Evolutionary conservation across 768 basidiomycete species (phyloP), one percentile per base, ranked within the genome.

Genomic region (Amanita muscaria): DNA sequence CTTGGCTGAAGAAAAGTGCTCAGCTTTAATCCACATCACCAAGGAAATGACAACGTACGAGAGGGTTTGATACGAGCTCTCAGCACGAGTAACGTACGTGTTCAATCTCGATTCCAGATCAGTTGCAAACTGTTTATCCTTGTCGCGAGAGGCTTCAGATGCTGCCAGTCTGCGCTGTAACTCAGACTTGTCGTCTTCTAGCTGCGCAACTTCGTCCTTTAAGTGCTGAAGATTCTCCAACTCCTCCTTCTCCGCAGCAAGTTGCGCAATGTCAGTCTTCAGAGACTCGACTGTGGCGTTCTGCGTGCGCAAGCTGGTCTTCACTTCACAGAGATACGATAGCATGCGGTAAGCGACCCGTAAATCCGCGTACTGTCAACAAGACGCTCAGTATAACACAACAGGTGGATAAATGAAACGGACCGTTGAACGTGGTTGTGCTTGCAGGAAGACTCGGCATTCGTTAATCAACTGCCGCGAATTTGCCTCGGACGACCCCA

Each of bases 381-480:
- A 15, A 46, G 43, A 43, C 46, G 51, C 50, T 30, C 24, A 50
- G 22, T 42, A 24, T 29, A 42, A 22, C 23, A 40, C 27, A 23
- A 7, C 4, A 19, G 23, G 30, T 35, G 27, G 23, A 19, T 31
- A 19, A 39, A n/a, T n/a, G n/a, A 42, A 44, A 48, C 63, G 44
- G 36, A 78, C 79, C 63, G 68, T 56, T 49, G 64, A 62, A n/a
- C 68, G 66, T 16, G 73, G 69, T 47, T 69, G 68, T 1, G 56
- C 58, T 27, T 65, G 59, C 47, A 79, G 63, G 49, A 77, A 80
- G 1, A 64, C 53, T 48, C 62, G 68, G 41, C 70, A 65, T 15
- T 79, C 74, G 8, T 69, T 66, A 44, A 79, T 75, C 24, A 79
- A 59, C 47, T 70, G 58, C 19, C 73, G 71, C 30, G 77, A 61